Evolutionary conservation across 805 yeast genomes (phyloP), one percentile per base, ranked within the genome.

Genomic region (Saccharomycopsis selenospora): DNA sequence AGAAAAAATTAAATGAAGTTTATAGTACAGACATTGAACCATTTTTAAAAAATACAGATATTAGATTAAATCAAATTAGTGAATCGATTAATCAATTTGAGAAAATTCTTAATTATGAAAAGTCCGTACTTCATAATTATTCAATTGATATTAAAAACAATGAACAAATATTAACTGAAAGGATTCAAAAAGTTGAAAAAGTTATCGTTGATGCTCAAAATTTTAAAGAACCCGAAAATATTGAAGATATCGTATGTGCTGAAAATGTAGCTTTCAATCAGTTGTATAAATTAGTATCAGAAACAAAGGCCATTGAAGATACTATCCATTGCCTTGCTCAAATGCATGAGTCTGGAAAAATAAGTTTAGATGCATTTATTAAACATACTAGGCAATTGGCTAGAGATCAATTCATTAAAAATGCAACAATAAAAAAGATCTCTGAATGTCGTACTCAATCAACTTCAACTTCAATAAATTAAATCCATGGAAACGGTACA

Each of bases 271-370:
- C 73, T 1, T 70, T 73, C 47, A 72, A 75, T 49, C 95, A 86
- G 60, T 61, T 83, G 11, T 82, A 84, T 59, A 75, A 75, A 18
- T 66, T 82, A 1, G 76, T 77, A 0, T 74, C 89, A 17, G 81
- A 77, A 36, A 85, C 84, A 46, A 71, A 73, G 51, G 85, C 95
- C 1, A 72, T 81, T n/a, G 75, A 75, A 26, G 96, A 90, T 59
- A 70, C 90, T 0, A 66, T 79, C 4, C 70, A 75, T 49, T 70
- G 79, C 8, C 66, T 89, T 7, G 75, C 77, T 3, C 76, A 79
- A 18, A 72, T 77, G 3, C 76, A 74, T 51, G 80, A 75, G 49
- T 56, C 65, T 2, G 80, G 77, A 3, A 59, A 66, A 41, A 57
- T 80, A n/a, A 49, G 56, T 4, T 47, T 62, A 14, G 66, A 63